Conservation (phyloP, 768 basidiomycete genomes). For the Amanita thiersii region DNA sequence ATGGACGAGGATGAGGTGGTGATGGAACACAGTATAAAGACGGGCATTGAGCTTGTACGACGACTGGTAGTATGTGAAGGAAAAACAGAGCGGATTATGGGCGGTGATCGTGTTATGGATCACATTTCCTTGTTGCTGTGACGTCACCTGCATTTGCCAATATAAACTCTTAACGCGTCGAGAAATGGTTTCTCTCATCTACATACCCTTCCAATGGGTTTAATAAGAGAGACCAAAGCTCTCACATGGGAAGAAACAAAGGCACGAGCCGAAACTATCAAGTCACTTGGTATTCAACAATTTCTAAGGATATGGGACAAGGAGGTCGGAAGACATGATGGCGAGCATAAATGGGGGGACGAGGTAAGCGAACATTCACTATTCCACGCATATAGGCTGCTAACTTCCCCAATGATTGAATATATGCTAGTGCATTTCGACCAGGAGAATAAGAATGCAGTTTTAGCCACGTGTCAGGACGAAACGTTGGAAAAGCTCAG, state of each 20-base stretch:
- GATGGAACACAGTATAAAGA: constrained; percentile 6
- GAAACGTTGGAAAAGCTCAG: constrained; percentile 1
- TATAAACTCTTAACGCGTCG: background rate
- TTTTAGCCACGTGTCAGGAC: constrained; percentile 6
- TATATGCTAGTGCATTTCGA: constrained; percentile 9
- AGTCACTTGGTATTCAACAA: constrained; percentile 4
- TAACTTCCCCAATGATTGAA: background rate
- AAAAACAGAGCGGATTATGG: constrained; percentile 42
- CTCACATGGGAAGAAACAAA: constrained; percentile 8
- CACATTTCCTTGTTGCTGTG: constrained; percentile 1
- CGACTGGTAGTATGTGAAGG: constrained; percentile 40
- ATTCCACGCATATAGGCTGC: background rate
- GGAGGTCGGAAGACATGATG: background rate
- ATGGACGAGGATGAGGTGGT: background rate
- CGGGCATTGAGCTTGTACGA: constrained; percentile 24
- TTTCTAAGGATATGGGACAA: constrained; percentile 7
- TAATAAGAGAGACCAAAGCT: constrained; percentile 1
- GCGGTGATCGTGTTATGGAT: constrained; percentile 36
- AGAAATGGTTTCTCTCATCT: background rate
- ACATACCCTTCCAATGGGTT: constrained; percentile 1
- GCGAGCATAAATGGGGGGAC: constrained; percentile 6
- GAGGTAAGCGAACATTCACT: constrained; percentile 2
- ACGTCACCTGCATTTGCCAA: background rate
- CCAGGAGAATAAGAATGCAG: constrained; percentile 1
- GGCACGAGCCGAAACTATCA: constrained; percentile 1